phyloP scores from a whole-genome alignment of 208 protist genomes.

The Crithidia acanthocephali region DNA sequence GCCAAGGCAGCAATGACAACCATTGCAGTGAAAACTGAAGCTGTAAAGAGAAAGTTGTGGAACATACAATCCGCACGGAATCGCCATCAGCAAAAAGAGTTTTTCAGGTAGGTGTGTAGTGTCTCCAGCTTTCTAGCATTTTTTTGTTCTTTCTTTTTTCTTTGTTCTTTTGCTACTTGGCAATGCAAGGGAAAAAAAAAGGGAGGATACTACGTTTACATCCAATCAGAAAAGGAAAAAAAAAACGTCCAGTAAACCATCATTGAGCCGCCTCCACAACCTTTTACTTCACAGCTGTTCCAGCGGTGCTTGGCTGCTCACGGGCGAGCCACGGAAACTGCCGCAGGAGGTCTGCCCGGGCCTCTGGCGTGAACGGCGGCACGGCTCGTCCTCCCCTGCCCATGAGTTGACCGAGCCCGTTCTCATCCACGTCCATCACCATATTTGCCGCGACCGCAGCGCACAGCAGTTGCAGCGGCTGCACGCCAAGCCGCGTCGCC shows the following conservation, averaged over 20 bases:
- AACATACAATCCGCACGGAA: too few relatives aligned
- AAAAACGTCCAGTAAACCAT: neutral
- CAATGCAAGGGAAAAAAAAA: neutral
- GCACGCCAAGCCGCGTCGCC: constrained; percentile 50
- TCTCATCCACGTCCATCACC: constrained; percentile 53
- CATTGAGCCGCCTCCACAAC: neutral
- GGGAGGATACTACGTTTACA: neutral
- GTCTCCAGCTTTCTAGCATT: neutral
- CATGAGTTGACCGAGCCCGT: constrained; percentile 39
- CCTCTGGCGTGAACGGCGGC: constrained; percentile 44
- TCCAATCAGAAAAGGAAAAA: neutral
- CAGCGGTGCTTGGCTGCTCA: neutral
- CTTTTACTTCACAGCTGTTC: neutral
- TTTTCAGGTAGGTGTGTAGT: too few relatives aligned
- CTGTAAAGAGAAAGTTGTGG: too few relatives aligned
- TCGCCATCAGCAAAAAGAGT: too few relatives aligned
- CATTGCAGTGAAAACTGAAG: too few relatives aligned
- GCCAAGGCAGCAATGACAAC: too few relatives aligned
- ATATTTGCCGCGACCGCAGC: constrained; percentile 62
- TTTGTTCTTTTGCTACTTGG: neutral
- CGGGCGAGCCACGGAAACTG: constrained; percentile 36
- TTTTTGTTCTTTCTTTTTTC: neutral
- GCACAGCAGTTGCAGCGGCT: constrained; percentile 49
- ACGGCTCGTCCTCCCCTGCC: neutral
- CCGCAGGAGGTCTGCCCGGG: constrained; percentile 37